phyloP scores from a whole-genome alignment of 2,329 filamentous ascomycete genomes.

The Trichoderma lentiforme region DNA sequence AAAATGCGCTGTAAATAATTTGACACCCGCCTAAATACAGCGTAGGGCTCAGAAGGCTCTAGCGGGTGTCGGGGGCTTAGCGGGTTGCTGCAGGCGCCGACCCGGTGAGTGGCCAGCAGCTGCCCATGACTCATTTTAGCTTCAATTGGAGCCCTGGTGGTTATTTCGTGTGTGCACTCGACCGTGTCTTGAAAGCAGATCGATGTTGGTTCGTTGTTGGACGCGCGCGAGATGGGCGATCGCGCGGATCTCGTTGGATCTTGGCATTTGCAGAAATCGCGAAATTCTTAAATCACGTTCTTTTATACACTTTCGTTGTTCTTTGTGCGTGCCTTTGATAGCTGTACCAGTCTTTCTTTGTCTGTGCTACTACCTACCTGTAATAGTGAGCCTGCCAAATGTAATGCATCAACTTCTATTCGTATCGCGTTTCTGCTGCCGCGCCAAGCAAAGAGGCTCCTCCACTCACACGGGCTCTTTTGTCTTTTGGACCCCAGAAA shows the following conservation, averaged over 20 bases:
- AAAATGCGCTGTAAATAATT: not conserved
- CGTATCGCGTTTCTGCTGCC: not conserved
- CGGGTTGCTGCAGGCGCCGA: constrained; percentile 30
- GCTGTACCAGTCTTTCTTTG: not conserved
- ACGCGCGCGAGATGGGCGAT: not conserved
- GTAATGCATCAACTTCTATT: not conserved
- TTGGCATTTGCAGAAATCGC: not conserved
- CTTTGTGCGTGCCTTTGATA: not conserved
- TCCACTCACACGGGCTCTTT: not conserved
- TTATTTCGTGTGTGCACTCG: not conserved
- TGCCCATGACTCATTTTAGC: not conserved
- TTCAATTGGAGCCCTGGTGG: not conserved
- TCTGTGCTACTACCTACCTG: not conserved
- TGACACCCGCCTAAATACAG: not conserved
- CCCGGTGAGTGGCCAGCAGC: constrained; percentile 32
- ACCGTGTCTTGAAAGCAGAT: not conserved
- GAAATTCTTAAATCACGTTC: not conserved
- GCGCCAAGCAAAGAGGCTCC: constrained; percentile 6
- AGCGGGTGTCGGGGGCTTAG: constrained; percentile 25
- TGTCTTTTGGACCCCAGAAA: not conserved
- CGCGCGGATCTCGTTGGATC: constrained; percentile 2
- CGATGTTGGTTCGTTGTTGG: not conserved
- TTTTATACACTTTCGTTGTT: not conserved
- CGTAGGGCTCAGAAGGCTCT: not conserved
- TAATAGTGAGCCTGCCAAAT: too few relatives aligned